These are phyloP conservation scores for Coemansia sp. DNA, from an alignment of 192 early-diverging fungal species.

Conservation along the genomic window DNA sequence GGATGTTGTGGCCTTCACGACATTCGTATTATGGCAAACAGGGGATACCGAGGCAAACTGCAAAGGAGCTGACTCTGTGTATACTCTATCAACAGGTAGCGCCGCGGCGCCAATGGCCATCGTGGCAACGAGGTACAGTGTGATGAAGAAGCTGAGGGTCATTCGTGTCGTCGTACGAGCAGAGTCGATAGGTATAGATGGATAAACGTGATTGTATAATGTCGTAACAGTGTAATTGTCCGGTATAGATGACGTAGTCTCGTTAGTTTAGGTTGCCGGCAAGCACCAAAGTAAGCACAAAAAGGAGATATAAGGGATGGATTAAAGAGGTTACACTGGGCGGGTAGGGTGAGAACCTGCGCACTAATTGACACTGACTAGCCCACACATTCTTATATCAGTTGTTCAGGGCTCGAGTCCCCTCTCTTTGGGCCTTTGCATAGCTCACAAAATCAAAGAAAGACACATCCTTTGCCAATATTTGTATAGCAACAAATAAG, in stretches of 20 bases:
- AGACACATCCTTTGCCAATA: neutral
- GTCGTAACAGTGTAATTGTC: neutral
- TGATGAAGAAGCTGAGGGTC: neutral
- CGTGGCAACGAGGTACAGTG: neutral
- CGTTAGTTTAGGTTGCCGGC: neutral
- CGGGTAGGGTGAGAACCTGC: neutral
- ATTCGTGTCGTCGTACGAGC: neutral
- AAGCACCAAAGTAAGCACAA: neutral
- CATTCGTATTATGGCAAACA: neutral
- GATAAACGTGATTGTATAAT: neutral
- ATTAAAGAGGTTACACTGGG: neutral
- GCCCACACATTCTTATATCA: neutral
- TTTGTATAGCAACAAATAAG: neutral
- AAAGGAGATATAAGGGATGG: neutral
- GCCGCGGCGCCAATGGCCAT: neutral
- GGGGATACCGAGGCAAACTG: neutral
- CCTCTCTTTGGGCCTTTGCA: neutral
- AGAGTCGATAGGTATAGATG: neutral
- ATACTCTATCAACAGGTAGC: neutral
- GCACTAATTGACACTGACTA: neutral
- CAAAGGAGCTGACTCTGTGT: neutral
- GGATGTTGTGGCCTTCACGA: neutral
- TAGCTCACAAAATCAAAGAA: neutral
- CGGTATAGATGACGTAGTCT: neutral
- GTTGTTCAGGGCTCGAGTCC: neutral